These are phyloP conservation scores for Leavenworthia alabamica DNA, from an alignment of 345 rosid genomes.

Conservation along the genomic window DNA sequence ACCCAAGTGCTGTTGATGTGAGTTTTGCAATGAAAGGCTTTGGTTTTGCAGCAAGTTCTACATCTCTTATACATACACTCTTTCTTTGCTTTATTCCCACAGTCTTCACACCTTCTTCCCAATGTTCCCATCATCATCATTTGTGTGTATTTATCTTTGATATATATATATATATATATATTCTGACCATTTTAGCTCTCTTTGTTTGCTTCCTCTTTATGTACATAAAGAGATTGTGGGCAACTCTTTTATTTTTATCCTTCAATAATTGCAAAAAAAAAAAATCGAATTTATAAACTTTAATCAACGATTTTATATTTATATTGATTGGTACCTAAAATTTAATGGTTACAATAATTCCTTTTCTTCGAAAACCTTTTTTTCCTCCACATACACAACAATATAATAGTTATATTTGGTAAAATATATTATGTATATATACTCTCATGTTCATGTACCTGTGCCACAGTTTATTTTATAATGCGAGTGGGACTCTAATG, in stretches of 20 bases:
- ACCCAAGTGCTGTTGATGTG: constrained; percentile 72
- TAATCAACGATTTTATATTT: neutral
- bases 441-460: neutral
- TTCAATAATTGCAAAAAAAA: neutral
- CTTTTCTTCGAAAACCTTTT: neutral
- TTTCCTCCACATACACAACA: neutral
- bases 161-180: neutral
- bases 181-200: constrained; percentile 1
- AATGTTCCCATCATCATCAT: constrained; percentile 18
- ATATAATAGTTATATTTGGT: neutral
- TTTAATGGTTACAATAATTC: neutral
- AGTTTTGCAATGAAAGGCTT: constrained; percentile 52
- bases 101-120: constrained; percentile 54
- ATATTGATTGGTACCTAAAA: neutral
- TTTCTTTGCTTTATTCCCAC: constrained; percentile 70
- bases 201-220: constrained; percentile 21
- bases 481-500: constrained; percentile 13
- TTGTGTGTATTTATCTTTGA: neutral
- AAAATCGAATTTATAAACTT: neutral
- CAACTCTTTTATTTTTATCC: neutral
- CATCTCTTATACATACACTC: constrained; percentile 50
- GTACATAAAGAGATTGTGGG: constrained; percentile 1
- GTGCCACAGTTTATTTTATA: neutral
- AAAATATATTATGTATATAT: neutral
- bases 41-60: constrained; percentile 56